Conservation (phyloP, 768 basidiomycete species). For the Xerocomellus dryophilus region DNA sequence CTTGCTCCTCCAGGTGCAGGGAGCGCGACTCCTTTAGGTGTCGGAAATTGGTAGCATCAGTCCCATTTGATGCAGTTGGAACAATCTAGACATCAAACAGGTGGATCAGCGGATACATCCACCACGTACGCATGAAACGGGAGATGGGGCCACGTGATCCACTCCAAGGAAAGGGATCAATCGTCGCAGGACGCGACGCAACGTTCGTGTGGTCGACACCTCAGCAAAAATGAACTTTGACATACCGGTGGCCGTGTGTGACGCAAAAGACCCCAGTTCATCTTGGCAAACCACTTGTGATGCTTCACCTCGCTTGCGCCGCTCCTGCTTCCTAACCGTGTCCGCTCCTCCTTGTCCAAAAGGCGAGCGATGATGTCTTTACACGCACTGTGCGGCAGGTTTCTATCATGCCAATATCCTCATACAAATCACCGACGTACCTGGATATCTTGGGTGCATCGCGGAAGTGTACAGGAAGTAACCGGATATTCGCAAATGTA, state of each 20-base stretch:
- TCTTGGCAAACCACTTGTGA: slow-evolving; percentile 96
- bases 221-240: slow-evolving; percentile 1
- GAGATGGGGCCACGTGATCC: slow-evolving; percentile 12
- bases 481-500: slow-evolving; percentile 94
- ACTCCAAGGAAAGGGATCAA: background rate
- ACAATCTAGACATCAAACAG: slow-evolving; percentile 58
- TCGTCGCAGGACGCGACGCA: background rate
- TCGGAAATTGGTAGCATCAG: slow-evolving; percentile 88
- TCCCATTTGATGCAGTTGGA: slow-evolving; percentile 67
- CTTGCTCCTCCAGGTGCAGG: slow-evolving; percentile 80
- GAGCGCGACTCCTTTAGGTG: slow-evolving; percentile 87
- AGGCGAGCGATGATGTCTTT: slow-evolving; percentile 86
- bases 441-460: slow-evolving; percentile 77
- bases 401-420: slow-evolving; percentile 10
- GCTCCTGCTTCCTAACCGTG: slow-evolving; percentile 83
- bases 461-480: slow-evolving; percentile 80
- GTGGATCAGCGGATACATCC: slow-evolving; percentile 27
- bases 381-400: slow-evolving; percentile 54
- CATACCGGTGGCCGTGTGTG: slow-evolving; percentile 91
- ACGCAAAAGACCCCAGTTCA: slow-evolving; percentile 95
- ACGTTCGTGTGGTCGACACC: background rate
- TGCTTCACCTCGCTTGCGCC: slow-evolving; percentile 99
- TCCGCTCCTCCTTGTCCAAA: slow-evolving; percentile 88
- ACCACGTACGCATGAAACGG: slow-evolving; percentile 8
- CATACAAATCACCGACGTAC: slow-evolving; percentile 40